phyloP scores from a whole-genome alignment of 2,329 filamentous ascomycete genomes.

The Myriosclerotinia duriaeana region DNA sequence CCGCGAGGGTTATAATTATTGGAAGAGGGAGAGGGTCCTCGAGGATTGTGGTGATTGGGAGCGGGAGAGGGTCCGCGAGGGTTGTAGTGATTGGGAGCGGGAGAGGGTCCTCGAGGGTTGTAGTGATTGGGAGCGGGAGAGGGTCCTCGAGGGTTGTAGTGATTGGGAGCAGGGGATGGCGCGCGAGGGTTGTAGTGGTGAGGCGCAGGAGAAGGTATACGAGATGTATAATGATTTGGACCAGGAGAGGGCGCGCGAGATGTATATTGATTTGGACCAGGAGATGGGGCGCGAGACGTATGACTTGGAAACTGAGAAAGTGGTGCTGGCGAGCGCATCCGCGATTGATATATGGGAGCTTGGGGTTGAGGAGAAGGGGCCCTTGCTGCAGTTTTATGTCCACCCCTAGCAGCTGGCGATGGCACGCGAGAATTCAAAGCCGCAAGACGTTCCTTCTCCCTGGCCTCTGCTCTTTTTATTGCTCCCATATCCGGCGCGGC shows the following conservation, averaged over 20 bases:
- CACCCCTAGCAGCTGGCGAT: slow-evolving; percentile 34
- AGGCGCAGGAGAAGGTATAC: slow-evolving; percentile 36
- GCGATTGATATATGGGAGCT: slow-evolving; percentile 37
- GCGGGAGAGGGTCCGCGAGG: slow-evolving; percentile 12
- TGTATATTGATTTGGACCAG: slow-evolving; percentile 2
- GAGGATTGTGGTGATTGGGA: slow-evolving; percentile 39
- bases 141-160: slow-evolving; percentile 26
- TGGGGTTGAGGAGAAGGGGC: slow-evolving; percentile 38
- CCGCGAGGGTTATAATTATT: background rate
- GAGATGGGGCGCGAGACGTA: slow-evolving; percentile 15
- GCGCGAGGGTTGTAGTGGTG: slow-evolving; percentile 39
- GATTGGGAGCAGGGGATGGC: slow-evolving; percentile 30
- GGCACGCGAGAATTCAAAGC: slow-evolving; percentile 32
- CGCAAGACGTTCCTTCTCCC: slow-evolving; percentile 37
- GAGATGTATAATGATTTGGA: slow-evolving; percentile 42
- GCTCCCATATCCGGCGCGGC: slow-evolving; percentile 63
- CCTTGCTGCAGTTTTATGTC: slow-evolving; percentile 32
- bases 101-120: slow-evolving; percentile 1
- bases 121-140: slow-evolving; percentile 23
- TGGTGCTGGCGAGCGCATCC: slow-evolving; percentile 45
- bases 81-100: background rate
- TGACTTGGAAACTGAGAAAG: slow-evolving; percentile 16
- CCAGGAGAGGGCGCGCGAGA: slow-evolving; percentile 6
- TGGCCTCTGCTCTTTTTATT: slow-evolving; percentile 48
- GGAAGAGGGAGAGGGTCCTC: slow-evolving; percentile 33